Evolutionary conservation across 495 filamentous ascomycete genomes (phyloP).

Genomic region (Hypomontagnella monticulosa): DNA sequence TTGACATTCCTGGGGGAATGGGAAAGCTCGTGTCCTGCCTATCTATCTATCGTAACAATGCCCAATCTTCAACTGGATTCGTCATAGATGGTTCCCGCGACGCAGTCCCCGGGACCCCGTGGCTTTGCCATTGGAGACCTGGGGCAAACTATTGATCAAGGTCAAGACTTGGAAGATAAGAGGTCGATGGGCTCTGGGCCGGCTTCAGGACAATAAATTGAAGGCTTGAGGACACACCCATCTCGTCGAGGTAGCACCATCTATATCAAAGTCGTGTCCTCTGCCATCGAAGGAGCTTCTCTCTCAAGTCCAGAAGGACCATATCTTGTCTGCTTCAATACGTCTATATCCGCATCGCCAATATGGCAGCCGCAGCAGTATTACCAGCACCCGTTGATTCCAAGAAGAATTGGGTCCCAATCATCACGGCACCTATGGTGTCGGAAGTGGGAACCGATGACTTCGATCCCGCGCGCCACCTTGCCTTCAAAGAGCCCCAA

Average conservation of each 20-base stretch:
- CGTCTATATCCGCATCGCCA: constrained; percentile 6
- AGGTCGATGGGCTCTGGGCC: constrained; percentile 1
- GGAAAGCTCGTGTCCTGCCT: constrained; percentile 35
- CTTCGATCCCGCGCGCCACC: constrained; percentile 59
- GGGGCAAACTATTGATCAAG: constrained; percentile 22
- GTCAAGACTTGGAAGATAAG: constrained; percentile 31
- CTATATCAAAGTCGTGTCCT: background rate
- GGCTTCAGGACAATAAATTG: constrained; percentile 37
- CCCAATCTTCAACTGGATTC: constrained; percentile 31
- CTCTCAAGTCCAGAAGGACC: constrained; percentile 1
- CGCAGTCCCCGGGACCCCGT: constrained; percentile 26
- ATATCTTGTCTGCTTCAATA: constrained; percentile 3
- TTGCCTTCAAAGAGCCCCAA: constrained; percentile 61
- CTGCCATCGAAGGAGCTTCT: background rate
- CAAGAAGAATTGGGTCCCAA: constrained; percentile 33
- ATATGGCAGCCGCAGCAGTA: constrained; percentile 38
- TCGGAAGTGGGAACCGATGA: constrained; percentile 29
- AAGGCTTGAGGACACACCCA: constrained; percentile 1
- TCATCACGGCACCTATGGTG: constrained; percentile 33
- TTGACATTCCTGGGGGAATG: constrained; percentile 10
- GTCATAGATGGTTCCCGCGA: constrained; percentile 32
- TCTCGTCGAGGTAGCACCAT: constrained; percentile 6
- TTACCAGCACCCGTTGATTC: constrained; percentile 18
- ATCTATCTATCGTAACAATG: constrained; percentile 37
- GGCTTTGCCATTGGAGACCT: constrained; percentile 28